Evolutionary conservation across 495 filamentous ascomycete genomes (phyloP).

Genomic region (Penicillium chermesinum): DNA sequence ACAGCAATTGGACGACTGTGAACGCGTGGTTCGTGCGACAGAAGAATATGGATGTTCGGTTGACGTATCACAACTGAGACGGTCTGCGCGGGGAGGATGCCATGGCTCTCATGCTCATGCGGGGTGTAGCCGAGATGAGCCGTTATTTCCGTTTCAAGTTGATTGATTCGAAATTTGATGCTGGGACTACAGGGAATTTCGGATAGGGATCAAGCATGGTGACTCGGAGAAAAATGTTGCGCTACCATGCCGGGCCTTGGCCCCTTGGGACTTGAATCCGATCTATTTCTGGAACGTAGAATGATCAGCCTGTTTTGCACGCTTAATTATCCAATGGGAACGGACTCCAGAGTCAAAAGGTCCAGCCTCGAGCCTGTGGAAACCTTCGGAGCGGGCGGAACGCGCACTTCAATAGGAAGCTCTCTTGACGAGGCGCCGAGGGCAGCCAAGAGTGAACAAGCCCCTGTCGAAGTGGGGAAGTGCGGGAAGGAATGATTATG

Average conservation of each 20-base stretch:
- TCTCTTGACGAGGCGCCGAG: too few relatives aligned
- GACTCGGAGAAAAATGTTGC: neutral
- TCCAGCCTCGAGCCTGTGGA: too few relatives aligned
- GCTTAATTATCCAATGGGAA: neutral
- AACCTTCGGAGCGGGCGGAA: too few relatives aligned
- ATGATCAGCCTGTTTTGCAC: neutral
- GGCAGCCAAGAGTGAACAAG: too few relatives aligned
- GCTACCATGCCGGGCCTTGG: neutral
- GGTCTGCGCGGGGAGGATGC: too few relatives aligned
- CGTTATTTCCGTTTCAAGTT: neutral
- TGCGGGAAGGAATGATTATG: too few relatives aligned
- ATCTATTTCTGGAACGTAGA: neutral
- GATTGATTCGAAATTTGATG: neutral
- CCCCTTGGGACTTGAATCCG: too few relatives aligned
- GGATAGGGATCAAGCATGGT: neutral
- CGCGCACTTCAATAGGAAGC: too few relatives aligned
- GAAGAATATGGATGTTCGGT: constrained; percentile 16
- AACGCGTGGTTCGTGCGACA: constrained; percentile 34
- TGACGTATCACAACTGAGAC: constrained; percentile 1
- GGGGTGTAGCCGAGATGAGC: too few relatives aligned
- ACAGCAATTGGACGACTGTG: constrained; percentile 23
- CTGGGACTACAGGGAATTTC: neutral
- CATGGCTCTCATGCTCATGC: too few relatives aligned
- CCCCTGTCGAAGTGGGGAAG: too few relatives aligned
- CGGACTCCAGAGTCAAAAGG: too few relatives aligned